Evolutionary conservation across 1,284 basidiomycete species (phyloP).

Genomic region (Puccinia horiana): DNA sequence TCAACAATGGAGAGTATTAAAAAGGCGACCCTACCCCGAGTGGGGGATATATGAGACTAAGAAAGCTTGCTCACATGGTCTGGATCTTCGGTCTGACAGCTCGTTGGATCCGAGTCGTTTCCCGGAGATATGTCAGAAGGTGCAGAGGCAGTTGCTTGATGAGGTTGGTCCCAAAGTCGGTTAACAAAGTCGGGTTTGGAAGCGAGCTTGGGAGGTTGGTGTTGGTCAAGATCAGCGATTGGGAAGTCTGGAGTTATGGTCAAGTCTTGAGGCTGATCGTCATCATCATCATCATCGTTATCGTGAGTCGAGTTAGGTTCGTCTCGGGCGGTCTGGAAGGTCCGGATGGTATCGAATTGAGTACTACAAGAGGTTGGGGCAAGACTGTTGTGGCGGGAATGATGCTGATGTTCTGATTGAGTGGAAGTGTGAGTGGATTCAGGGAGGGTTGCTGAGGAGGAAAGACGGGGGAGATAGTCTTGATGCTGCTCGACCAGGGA

Average conservation of each 20-base stretch:
- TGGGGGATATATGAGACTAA: neutral
- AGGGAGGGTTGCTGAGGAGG: neutral
- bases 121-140: neutral
- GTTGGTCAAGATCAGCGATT: neutral
- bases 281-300: neutral
- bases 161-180: conserved; percentile 9
- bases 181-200: conserved; percentile 15
- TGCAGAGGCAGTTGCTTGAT: neutral
- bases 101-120: neutral
- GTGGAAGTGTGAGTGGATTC: neutral
- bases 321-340: conserved; percentile 25
- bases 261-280: neutral
- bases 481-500: neutral
- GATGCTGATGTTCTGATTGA: neutral
- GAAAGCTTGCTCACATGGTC: neutral
- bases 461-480: neutral
- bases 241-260: neutral
- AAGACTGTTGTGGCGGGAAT: conserved; percentile 11
- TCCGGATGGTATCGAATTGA: conserved; percentile 34
- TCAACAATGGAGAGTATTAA: neutral
- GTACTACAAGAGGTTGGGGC: conserved; percentile 30
- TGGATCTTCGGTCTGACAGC: neutral
- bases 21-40: neutral
- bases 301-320: neutral
- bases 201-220: neutral